A percentile compares a stretch with the other conserved stretches of the same genome.
Evolutionary conservation across 306 rosid species (phyloP).

Genomic region (Cucumis cinereus): DNA sequence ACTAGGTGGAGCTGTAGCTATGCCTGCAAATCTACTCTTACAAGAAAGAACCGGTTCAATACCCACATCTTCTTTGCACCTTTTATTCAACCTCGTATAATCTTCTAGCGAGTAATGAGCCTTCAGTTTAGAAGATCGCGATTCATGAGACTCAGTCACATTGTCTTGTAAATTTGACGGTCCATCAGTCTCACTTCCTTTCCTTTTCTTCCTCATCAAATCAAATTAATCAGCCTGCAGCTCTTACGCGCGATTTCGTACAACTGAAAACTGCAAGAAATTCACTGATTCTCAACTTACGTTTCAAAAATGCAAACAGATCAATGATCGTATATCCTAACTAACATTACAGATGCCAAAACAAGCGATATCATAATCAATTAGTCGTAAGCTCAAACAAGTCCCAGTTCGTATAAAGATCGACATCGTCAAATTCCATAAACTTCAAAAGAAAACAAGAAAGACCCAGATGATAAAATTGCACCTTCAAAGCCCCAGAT

Average conservation of each 20-base stretch:
- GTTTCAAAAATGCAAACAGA: neutral
- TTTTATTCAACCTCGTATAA: constrained; percentile 72
- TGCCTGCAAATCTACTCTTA: constrained; percentile 75
- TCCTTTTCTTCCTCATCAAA: constrained; percentile 93
- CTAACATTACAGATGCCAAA: neutral
- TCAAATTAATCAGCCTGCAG: constrained; percentile 11
- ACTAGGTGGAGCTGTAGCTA: constrained; percentile 92
- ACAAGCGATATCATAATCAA: neutral
- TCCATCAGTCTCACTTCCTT: constrained; percentile 67
- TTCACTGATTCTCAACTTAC: neutral
- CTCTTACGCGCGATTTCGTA: constrained; percentile 6
- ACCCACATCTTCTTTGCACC: constrained; percentile 64
- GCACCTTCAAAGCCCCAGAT: neutral
- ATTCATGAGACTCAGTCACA: constrained; percentile 29
- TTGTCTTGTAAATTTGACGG: constrained; percentile 23
- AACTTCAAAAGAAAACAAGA: neutral
- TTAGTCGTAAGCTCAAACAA: neutral
- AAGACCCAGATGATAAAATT: neutral
- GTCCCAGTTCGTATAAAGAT: neutral
- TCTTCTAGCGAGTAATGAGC: constrained; percentile 78
- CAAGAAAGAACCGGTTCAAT: constrained; percentile 34
- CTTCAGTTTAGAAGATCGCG: constrained; percentile 44
- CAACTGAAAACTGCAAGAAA: constrained; percentile 8
- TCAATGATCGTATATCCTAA: neutral
- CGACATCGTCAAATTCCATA: neutral